Percentiles rank a stretch among this genome's conserved stretches.
phyloP scores from a whole-genome alignment of 768 basidiomycete genomes.

The Chalciporus sphaerocephalus region DNA sequence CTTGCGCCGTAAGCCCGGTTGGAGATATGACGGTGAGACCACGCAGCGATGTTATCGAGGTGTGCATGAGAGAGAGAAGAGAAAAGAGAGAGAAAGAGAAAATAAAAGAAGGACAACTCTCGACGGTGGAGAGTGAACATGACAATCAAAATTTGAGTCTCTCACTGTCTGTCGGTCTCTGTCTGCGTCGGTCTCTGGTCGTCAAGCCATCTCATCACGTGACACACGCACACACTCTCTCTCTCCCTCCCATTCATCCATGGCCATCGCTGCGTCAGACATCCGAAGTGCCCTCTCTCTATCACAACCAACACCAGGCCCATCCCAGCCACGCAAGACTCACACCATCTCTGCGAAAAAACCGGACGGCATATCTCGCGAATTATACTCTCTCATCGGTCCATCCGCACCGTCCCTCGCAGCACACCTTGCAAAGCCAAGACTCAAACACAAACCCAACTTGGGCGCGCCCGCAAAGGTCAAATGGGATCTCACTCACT shows the following conservation, averaged over 20 bases:
- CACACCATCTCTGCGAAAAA: slow-evolving; percentile 45
- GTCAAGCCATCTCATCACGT: not conserved
- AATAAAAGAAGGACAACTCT: slow-evolving; percentile 9
- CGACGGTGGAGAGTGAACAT: not conserved
- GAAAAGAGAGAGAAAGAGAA: slow-evolving; percentile 4
- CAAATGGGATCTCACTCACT: slow-evolving; percentile 61
- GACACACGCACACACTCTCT: not conserved
- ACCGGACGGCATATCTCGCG: slow-evolving; percentile 88
- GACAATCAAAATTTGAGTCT: not conserved
- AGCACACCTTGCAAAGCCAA: slow-evolving; percentile 73
- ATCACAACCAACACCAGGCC: slow-evolving; percentile 38
- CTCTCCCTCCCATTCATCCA: slow-evolving; percentile 25
- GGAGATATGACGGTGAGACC: slow-evolving; percentile 3
- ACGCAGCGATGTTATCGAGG: no score
- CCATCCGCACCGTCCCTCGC: slow-evolving; percentile 84
- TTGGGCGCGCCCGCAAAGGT: slow-evolving; percentile 56
- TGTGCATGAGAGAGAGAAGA: not conserved
- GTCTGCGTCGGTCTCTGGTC: not conserved
- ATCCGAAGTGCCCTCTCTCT: slow-evolving; percentile 81
- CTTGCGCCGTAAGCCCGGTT: slow-evolving; percentile 1
- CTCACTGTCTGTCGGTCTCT: no score
- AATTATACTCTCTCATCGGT: slow-evolving; percentile 94
- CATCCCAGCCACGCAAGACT: slow-evolving; percentile 45
- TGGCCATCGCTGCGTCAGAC: slow-evolving; percentile 74
- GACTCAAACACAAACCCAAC: slow-evolving; percentile 83